These are phyloP conservation scores for Russula sp. DNA, from an alignment of 768 basidiomycete species.

Conservation along the genomic window DNA sequence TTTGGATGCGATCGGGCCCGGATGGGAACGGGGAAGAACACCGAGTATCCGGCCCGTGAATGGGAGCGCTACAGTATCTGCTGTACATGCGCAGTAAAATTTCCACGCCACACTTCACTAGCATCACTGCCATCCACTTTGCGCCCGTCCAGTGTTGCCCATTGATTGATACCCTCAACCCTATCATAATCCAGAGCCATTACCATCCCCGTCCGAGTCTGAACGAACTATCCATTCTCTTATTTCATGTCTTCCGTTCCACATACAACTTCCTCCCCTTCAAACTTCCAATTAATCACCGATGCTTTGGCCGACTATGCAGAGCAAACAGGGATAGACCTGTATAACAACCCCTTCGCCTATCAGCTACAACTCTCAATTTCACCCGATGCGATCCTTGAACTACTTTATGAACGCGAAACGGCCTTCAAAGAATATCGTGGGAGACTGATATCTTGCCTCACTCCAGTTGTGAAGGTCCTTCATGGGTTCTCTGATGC, in stretches of 20 bases:
- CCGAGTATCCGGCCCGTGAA: too few relatives aligned
- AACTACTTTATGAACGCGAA: not conserved
- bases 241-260: not conserved
- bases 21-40: too few relatives aligned
- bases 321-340: not conserved
- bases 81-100: too few relatives aligned
- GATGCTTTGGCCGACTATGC: not conserved
- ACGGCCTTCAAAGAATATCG: not conserved
- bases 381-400: not conserved
- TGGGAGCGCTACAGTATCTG: too few relatives aligned
- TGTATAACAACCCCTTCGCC: not conserved
- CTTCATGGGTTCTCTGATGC: not conserved
- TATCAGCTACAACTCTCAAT: not conserved
- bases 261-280: not conserved
- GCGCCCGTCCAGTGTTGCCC: too few relatives aligned
- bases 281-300: not conserved
- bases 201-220: too few relatives aligned
- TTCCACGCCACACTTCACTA: too few relatives aligned
- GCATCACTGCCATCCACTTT: too few relatives aligned
- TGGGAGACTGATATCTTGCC: not conserved
- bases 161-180: too few relatives aligned
- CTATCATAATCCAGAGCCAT: too few relatives aligned
- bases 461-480: not conserved
- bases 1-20: too few relatives aligned
- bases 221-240: not conserved